Percentiles rank a stretch among this genome's conserved stretches.
Evolutionary conservation across 148 eudicot species (phyloP).

Genomic region (Limonium bicolor): DNA sequence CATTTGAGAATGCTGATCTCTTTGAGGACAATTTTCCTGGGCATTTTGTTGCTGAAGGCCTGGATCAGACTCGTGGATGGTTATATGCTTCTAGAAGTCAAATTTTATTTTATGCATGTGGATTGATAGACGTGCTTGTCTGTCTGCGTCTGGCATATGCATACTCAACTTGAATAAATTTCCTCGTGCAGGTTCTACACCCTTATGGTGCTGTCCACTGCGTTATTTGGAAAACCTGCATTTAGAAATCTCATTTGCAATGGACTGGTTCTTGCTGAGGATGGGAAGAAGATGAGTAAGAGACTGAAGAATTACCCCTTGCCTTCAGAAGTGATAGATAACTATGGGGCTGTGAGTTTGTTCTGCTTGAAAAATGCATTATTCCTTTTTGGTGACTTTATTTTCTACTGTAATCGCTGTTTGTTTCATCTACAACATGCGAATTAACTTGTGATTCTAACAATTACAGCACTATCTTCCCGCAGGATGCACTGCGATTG

Average conservation of each 20-base stretch:
- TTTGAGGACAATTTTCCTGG: slow-evolving; percentile 90
- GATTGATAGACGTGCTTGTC: neutral
- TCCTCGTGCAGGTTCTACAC: slow-evolving; percentile 88
- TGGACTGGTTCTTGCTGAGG: slow-evolving; percentile 96
- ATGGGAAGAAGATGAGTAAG: slow-evolving; percentile 99
- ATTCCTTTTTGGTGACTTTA: neutral
- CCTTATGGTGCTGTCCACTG: slow-evolving; percentile 96
- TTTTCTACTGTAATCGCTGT: neutral
- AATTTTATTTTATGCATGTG: neutral
- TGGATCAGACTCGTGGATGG: slow-evolving; percentile 99
- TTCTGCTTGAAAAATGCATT: neutral
- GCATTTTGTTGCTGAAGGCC: slow-evolving; percentile 96
- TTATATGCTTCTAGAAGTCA: slow-evolving; percentile 19
- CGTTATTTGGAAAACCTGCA: slow-evolving; percentile 87
- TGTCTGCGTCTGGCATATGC: too few relatives aligned
- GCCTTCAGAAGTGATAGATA: slow-evolving; percentile 64
- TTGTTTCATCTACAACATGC: neutral
- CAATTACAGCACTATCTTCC: neutral
- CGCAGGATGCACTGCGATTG: slow-evolving; percentile 81
- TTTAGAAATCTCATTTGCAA: slow-evolving; percentile 93
- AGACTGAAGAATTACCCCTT: slow-evolving; percentile 81
- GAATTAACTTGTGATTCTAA: neutral
- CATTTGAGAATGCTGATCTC: slow-evolving; percentile 77
- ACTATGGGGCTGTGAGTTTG: slow-evolving; percentile 83
- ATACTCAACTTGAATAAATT: too few relatives aligned